Conservation (phyloP, 768 basidiomycete species). For the Phlebiopsis flavidoalba region DNA sequence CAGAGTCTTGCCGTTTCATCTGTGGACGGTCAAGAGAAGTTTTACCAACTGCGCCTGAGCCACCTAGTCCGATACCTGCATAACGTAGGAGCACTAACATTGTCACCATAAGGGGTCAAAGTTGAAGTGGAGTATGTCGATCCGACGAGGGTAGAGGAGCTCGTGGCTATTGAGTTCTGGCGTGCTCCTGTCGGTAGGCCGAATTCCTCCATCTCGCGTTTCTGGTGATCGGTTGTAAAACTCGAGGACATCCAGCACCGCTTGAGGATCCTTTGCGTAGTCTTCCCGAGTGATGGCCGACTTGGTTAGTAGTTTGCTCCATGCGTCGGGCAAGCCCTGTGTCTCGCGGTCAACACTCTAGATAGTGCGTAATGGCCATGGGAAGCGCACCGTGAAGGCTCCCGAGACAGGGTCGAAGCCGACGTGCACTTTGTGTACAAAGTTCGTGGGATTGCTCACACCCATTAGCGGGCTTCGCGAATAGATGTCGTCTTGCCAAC, state of each 20-base stretch:
- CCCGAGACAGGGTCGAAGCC: conserved; percentile 94
- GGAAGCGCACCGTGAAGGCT: conserved; percentile 77
- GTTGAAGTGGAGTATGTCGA: conserved; percentile 24
- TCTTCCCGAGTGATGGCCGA: conserved; percentile 98
- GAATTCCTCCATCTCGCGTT: conserved; percentile 80
- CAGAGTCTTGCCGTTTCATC: conserved; percentile 43
- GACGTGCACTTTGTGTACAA: conserved; percentile 98
- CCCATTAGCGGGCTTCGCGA: conserved; percentile 89
- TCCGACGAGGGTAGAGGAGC: conserved; percentile 27
- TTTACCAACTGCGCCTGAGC: conserved; percentile 42
- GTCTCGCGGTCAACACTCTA: background rate
- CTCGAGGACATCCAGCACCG: conserved; percentile 94
- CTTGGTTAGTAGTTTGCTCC: conserved; percentile 94
- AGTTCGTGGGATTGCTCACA: conserved; percentile 92
- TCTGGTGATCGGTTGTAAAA: conserved; percentile 98
- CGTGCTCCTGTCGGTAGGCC: conserved; percentile 14
- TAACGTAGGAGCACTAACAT: conserved; percentile 66
- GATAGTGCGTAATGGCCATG: background rate
- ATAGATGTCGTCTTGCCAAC: conserved; percentile 98
- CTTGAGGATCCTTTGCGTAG: conserved; percentile 94
- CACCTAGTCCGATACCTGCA: conserved; percentile 90
- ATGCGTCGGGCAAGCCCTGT: conserved; percentile 95
- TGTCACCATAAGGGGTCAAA: conserved; percentile 29
- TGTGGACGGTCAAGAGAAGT: conserved; percentile 34
- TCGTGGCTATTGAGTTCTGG: background rate